phyloP scores from a whole-genome alignment of 768 basidiomycete genomes.

The Pulveroboletus sp. region DNA sequence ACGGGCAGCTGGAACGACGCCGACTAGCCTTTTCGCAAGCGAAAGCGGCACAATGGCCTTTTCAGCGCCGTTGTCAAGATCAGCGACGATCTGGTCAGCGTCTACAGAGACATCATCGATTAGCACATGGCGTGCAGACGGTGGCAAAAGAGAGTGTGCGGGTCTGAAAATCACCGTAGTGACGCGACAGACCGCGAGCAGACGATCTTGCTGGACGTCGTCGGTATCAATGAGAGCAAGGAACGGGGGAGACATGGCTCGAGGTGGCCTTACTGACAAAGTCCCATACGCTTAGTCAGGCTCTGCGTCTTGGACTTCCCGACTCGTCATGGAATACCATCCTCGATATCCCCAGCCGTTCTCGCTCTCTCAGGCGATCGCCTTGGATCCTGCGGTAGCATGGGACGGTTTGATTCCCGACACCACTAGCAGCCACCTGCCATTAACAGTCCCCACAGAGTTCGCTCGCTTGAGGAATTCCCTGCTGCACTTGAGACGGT shows the following conservation, averaged over 20 bases:
- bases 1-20: conserved; percentile 63
- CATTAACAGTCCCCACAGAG: conserved; percentile 40
- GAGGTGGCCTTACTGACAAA: background rate
- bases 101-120: conserved; percentile 46
- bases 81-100: conserved; percentile 52
- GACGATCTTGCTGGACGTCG: conserved; percentile 41
- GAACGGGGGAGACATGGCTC: conserved; percentile 37
- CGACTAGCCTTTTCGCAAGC: conserved; percentile 63
- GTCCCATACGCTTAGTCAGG: conserved; percentile 19
- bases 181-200: conserved; percentile 62
- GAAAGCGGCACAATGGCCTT: conserved; percentile 73
- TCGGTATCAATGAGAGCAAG: conserved; percentile 53
- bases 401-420: conserved; percentile 52
- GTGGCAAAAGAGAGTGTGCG: conserved; percentile 28
- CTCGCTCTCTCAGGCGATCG: conserved; percentile 57
- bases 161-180: conserved; percentile 64
- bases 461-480: conserved; percentile 74
- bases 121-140: conserved; percentile 45
- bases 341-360: conserved; percentile 75
- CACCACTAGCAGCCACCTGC: background rate
- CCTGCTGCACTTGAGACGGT: conserved; percentile 52
- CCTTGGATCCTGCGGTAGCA: conserved; percentile 61
- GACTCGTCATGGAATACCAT: conserved; percentile 52
- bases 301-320: background rate
- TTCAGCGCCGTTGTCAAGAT: conserved; percentile 74